Evolutionary conservation across 306 rosid species (phyloP), one percentile per base, ranked within the genome.

Genomic region (Luffa aegyptiaca): DNA sequence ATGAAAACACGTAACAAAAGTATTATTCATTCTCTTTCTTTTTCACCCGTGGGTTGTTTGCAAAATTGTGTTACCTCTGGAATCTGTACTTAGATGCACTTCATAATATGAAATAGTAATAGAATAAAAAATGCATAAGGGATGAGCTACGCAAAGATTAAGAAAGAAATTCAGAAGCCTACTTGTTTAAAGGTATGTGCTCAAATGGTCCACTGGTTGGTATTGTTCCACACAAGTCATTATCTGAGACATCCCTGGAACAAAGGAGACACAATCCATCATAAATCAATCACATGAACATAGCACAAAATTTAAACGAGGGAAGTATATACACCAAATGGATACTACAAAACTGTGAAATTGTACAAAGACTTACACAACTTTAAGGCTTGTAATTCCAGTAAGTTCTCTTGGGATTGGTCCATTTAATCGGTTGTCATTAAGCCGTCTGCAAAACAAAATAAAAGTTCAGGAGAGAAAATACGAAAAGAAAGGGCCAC

Each of bases 191-290:
- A 71, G 97, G 96, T 79, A 92, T 94, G 78, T 90, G 97, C 95
- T 90, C 98, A 37, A 94, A 94, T 13, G 93, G 95, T 76, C 97
- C 97, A 52, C 87, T 87, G 76, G 95, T 84, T 44, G 98, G 98
- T 81, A 94, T 92, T 66, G 97, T 88, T 82, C 98, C 98, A 71
- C 97, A 94, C 59, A 94, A 86, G 83, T 92, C 80, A 86, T 92
- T 94, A 88, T 82, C 88, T 57, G 97, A 92, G 85, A 94, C 97
- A 78, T 94, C 98, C 89, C 98, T 94, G 89, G 58, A 85, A 62
- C 62, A 62, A 39, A 46, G 37, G 36, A 37, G 69, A 21, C 51
- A 20, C 26, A 59, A 49, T 13, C 31, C 17, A 46, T 64, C 42
- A 63, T 55, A 8, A 5, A 45, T 10, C 31, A 10, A 51, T 9